Conservation (phyloP, 2,329 filamentous ascomycete species). For the Cercospora zeae-maydis region DNA sequence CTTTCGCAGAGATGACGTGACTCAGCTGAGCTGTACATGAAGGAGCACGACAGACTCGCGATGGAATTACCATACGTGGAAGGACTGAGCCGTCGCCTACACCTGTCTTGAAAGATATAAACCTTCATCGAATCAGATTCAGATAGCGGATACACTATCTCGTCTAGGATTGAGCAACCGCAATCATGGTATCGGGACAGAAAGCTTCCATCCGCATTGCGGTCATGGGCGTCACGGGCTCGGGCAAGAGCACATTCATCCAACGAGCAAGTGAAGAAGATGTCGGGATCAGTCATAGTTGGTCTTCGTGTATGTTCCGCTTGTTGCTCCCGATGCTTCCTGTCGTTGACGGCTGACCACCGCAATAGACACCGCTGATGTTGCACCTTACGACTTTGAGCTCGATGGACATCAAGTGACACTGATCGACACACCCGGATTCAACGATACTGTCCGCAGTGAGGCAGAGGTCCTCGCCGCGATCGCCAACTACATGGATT, state of each 20-base stretch:
- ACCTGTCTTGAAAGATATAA: background rate
- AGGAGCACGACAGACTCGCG: background rate
- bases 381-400: slow-evolving; percentile 21
- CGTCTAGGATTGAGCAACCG: background rate
- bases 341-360: background rate
- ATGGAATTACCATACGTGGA: background rate
- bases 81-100: background rate
- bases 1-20: background rate
- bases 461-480: slow-evolving; percentile 47
- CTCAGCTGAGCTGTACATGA: background rate
- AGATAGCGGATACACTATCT: background rate
- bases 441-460: slow-evolving; percentile 45
- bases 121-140: background rate
- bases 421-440: slow-evolving; percentile 49
- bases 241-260: slow-evolving; percentile 43
- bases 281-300: background rate
- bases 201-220: slow-evolving; percentile 30
- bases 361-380: slow-evolving; percentile 7
- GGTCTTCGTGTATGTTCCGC: background rate
- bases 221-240: slow-evolving; percentile 43
- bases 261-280: background rate
- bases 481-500: slow-evolving; percentile 34
- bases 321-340: background rate
- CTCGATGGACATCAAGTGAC: background rate
- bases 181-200: background rate